Conservation (phyloP, 768 basidiomycete genomes). For the Asterophora lycoperdoides region DNA sequence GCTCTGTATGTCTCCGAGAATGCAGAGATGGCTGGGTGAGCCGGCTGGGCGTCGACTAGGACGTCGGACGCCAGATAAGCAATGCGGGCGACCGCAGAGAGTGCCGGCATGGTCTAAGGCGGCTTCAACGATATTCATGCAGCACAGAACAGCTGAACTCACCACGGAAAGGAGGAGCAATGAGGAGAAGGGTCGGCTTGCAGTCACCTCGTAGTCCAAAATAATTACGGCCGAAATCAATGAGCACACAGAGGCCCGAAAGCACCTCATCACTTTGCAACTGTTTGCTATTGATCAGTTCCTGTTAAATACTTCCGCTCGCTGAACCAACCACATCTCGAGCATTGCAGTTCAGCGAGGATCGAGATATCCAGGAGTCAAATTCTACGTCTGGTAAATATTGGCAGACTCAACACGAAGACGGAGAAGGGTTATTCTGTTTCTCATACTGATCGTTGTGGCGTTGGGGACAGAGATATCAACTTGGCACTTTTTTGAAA, state of each 20-base stretch:
- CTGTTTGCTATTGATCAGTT: conserved; percentile 22
- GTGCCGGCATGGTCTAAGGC: conserved; percentile 22
- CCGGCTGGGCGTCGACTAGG: conserved; percentile 53
- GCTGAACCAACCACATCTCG: conserved; percentile 3
- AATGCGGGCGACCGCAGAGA: conserved; percentile 55
- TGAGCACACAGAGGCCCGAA: conserved; percentile 23
- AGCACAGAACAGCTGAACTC: conserved; percentile 3
- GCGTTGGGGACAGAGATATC: too few species aligned
- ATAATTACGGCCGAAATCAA: not conserved
- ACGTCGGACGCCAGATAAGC: conserved; percentile 69
- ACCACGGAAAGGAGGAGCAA: not conserved
- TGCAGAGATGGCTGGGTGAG: conserved; percentile 34
- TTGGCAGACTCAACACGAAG: too few species aligned
- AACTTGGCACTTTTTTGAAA: too few species aligned
- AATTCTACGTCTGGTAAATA: too few species aligned
- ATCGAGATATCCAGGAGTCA: too few species aligned
- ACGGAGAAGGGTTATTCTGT: too few species aligned
- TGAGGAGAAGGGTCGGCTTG: too few species aligned
- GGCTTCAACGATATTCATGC: conserved; percentile 1
- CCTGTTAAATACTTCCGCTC: not conserved
- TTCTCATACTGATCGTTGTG: too few species aligned
- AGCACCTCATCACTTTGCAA: conserved; percentile 40
- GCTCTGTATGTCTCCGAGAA: conserved; percentile 39
- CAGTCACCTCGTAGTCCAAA: too few species aligned
- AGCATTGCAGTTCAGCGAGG: too few species aligned